phyloP scores from a whole-genome alignment of 495 filamentous ascomycete genomes.

The Neurospora africana region DNA sequence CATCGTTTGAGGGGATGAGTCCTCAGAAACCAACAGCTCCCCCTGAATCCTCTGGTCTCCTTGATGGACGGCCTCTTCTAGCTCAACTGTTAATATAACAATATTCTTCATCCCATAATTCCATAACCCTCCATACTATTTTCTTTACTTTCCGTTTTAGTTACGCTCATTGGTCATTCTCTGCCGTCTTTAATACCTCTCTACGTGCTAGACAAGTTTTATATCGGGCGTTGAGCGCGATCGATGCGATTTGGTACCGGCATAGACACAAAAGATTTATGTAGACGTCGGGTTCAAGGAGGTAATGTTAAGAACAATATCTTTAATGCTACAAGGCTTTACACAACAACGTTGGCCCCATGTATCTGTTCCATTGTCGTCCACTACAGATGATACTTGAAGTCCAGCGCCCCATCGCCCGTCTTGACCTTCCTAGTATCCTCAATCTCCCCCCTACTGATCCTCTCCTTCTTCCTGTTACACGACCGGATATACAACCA shows the following conservation, averaged over 20 bases:
- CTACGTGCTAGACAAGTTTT: not conserved
- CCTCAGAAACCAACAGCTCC: not conserved
- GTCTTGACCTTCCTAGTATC: constrained; percentile 35
- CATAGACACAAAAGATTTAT: not conserved
- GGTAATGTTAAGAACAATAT: not conserved
- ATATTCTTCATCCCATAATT: not conserved
- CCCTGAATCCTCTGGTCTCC: not conserved
- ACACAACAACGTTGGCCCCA: not conserved
- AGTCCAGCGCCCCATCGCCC: constrained; percentile 39
- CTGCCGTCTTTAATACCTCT: no score
- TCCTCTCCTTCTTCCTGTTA: constrained; percentile 33
- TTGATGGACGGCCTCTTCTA: not conserved
- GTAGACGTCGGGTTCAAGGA: not conserved
- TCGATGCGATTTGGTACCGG: not conserved
- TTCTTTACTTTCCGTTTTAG: no score
- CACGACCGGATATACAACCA: constrained; percentile 33
- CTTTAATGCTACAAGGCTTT: not conserved
- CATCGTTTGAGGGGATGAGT: not conserved
- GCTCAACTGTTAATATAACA: not conserved
- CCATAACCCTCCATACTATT: no score
- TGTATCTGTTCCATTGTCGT: not conserved
- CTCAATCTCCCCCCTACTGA: constrained; percentile 28
- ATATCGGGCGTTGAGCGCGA: no score
- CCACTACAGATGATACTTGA: constrained; percentile 26
- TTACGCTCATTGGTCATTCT: no score